Conservation (phyloP, 345 rosid genomes). For the Gossypium turneri region DNA sequence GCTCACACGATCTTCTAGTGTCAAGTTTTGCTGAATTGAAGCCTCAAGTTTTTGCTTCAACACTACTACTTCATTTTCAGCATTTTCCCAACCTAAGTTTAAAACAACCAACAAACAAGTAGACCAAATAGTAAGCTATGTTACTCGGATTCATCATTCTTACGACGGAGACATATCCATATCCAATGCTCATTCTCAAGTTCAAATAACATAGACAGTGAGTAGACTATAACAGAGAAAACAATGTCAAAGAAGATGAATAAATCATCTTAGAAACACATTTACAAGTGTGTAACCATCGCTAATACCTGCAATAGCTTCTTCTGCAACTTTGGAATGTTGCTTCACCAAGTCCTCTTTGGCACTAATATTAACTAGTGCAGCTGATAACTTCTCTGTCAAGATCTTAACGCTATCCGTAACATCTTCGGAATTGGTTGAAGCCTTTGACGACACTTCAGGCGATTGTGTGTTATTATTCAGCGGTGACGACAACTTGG, state of each 20-base stretch:
- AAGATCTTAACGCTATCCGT: constrained; percentile 43
- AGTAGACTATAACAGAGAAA: background rate
- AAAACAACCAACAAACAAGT: background rate
- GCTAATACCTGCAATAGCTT: constrained; percentile 85
- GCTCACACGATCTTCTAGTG: constrained; percentile 65
- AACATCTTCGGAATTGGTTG: constrained; percentile 39
- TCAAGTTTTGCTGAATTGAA: constrained; percentile 38
- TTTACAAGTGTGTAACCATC: background rate
- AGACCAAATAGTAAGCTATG: background rate
- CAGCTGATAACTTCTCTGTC: constrained; percentile 76
- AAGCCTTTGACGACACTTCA: constrained; percentile 44
- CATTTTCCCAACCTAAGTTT: constrained; percentile 82
- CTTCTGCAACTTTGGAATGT: constrained; percentile 93
- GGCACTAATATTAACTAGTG: constrained; percentile 71
- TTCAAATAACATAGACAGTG: background rate
- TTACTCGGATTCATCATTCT: background rate
- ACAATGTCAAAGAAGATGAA: background rate
- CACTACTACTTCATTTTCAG: constrained; percentile 62
- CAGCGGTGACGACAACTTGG: constrained; percentile 44
- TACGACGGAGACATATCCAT: background rate
- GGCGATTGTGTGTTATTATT: constrained; percentile 44
- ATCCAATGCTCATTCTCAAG: background rate
- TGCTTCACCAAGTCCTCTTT: constrained; percentile 90
- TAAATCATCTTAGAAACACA: background rate
- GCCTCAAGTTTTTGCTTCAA: constrained; percentile 67